Percentiles rank a stretch among this genome's conserved stretches.
These are phyloP conservation scores for Aristolochia fimbriata DNA, from an alignment of 164 flowering plant species.

Conservation along the genomic window DNA sequence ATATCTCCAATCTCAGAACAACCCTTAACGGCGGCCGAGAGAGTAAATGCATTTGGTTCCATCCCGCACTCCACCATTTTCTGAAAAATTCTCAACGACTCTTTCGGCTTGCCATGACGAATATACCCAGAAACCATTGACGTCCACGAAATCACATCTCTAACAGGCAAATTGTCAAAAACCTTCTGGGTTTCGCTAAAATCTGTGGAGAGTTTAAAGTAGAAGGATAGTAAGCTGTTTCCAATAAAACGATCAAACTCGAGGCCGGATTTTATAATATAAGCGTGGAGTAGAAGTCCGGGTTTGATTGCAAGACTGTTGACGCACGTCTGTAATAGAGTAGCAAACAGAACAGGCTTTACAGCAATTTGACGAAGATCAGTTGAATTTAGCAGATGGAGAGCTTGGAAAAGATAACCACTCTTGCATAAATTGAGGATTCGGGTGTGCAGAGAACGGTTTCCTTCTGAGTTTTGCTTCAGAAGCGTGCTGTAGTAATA, in stretches of 20 bases:
- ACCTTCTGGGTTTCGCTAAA: conserved; percentile 10
- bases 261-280: conserved; percentile 58
- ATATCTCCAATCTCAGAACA: conserved; percentile 41
- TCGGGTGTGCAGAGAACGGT: conserved; percentile 16
- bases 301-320: conserved; percentile 29
- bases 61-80: conserved; percentile 51
- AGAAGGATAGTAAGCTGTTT: conserved; percentile 58
- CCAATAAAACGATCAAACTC: conserved; percentile 59
- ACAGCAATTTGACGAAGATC: conserved; percentile 9
- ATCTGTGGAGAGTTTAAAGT: conserved; percentile 44
- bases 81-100: conserved; percentile 19
- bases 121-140: conserved; percentile 11
- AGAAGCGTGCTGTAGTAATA: conserved; percentile 24
- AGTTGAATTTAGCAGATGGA: conserved; percentile 36
- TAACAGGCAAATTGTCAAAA: conserved; percentile 6
- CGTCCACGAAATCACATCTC: conserved; percentile 15
- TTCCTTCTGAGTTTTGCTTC: conserved; percentile 6
- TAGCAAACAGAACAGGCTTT: conserved; percentile 55
- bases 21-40: conserved; percentile 69
- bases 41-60: conserved; percentile 60
- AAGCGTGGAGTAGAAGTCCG: conserved; percentile 63
- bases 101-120: neutral
- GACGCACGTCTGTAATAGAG: conserved; percentile 59
- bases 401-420: conserved; percentile 31
- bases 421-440: conserved; percentile 41